Conservation (phyloP, 106 monocot species). For the Vanilla planifolia region DNA sequence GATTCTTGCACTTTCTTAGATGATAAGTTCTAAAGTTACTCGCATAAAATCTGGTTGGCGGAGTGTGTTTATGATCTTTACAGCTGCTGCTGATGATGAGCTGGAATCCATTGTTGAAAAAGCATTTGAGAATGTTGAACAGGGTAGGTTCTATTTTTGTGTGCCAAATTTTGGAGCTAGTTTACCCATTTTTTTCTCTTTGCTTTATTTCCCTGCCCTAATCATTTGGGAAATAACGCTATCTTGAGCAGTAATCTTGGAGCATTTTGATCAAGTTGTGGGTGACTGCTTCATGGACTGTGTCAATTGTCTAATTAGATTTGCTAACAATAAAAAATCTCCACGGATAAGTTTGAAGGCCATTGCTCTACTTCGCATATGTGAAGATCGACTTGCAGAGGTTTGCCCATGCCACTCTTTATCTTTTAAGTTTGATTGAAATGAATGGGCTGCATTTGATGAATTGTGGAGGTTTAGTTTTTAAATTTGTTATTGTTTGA, state of each 20-base stretch:
- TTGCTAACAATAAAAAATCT: conserved; percentile 91
- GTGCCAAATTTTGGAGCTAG: not conserved
- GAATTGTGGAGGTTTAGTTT: not conserved
- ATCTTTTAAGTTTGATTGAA: not conserved
- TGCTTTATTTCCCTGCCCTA: conserved; percentile 1
- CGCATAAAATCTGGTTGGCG: conserved; percentile 98
- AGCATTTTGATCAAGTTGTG: conserved; percentile 98
- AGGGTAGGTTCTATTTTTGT: conserved; percentile 30
- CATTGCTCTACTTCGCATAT: conserved; percentile 93
- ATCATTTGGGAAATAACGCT: conserved; percentile 9
- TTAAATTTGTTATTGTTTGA: not conserved
- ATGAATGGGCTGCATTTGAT: not conserved
- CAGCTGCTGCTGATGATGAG: conserved; percentile 90
- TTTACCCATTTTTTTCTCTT: not conserved
- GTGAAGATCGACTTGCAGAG: conserved; percentile 99
- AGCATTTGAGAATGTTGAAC: conserved; percentile 99
- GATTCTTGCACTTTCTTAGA: conserved; percentile 30
- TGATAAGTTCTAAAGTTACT: conserved; percentile 93
- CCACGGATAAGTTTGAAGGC: conserved; percentile 92
- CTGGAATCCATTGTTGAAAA: conserved; percentile 82
- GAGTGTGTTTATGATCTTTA: conserved; percentile 99
- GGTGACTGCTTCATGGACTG: conserved; percentile 99
- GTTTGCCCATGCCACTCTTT: conserved; percentile 17
- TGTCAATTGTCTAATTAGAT: conserved; percentile 95
- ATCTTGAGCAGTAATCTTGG: conserved; percentile 79